Conservation (phyloP, 495 filamentous ascomycete species). For the Endocarpon pusillum region DNA sequence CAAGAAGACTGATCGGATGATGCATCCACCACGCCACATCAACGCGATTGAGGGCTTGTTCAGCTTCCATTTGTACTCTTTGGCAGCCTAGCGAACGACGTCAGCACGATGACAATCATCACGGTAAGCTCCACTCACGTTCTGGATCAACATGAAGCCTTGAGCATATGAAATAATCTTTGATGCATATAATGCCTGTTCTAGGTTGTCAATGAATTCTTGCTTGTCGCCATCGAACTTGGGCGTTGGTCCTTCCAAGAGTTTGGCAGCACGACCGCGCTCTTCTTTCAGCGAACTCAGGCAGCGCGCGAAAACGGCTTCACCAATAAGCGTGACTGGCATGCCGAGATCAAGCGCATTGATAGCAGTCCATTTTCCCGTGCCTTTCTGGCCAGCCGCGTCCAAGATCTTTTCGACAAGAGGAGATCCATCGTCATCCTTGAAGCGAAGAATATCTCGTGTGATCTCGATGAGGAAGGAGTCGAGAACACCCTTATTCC, state of each 20-base stretch:
- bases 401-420: constrained; percentile 98
- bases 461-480: constrained; percentile 99
- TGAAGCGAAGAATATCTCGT: constrained; percentile 90
- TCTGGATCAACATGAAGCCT: constrained; percentile 99
- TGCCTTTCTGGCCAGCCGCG: constrained; percentile 97
- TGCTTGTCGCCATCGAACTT: constrained; percentile 81
- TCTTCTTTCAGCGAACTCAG: constrained; percentile 86
- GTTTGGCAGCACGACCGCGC: constrained; percentile 63
- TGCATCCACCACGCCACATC: constrained; percentile 99
- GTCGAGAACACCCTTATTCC: constrained; percentile 97
- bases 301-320: constrained; percentile 91
- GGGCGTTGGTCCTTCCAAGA: constrained; percentile 60
- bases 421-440: constrained; percentile 77
- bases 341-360: constrained; percentile 97
- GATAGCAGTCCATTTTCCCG: constrained; percentile 98
- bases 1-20: constrained; percentile 98
- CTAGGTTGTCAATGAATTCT: constrained; percentile 85
- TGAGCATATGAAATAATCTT: constrained; percentile 99
- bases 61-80: constrained; percentile 92
- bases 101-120: constrained; percentile 11
- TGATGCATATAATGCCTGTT: constrained; percentile 96
- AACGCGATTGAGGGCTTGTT: constrained; percentile 99
- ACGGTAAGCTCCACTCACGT: constrained; percentile 39
- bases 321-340: constrained; percentile 95
- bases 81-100: constrained; percentile 53